phyloP scores from a whole-genome alignment of 2,329 filamentous ascomycete species.

The Penicillium occitanis region DNA sequence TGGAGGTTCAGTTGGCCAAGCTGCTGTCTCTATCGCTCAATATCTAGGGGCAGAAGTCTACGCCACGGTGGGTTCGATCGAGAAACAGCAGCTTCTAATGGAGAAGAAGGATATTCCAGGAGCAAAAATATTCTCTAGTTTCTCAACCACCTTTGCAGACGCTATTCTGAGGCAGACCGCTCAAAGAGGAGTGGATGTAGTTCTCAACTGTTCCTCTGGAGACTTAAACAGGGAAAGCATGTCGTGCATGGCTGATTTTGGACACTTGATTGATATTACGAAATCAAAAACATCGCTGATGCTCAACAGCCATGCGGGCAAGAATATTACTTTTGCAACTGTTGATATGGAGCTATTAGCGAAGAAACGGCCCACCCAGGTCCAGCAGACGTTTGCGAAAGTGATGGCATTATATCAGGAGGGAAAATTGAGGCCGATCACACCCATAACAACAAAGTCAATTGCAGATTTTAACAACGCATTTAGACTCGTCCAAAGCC shows the following conservation, averaged over 20 bases:
- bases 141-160: neutral
- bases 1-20: slow-evolving; percentile 24
- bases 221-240: neutral
- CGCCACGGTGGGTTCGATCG: slow-evolving; percentile 23
- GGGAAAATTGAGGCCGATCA: neutral
- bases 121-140: neutral
- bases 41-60: slow-evolving; percentile 23
- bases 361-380: neutral
- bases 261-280: neutral
- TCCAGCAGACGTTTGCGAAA: neutral
- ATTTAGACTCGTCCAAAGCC: neutral
- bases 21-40: slow-evolving; percentile 27
- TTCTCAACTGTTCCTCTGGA: neutral
- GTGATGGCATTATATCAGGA: neutral
- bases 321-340: neutral
- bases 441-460: neutral
- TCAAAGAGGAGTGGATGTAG: neutral
- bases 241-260: neutral
- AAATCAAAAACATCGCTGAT: neutral
- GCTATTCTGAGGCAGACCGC: neutral
- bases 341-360: neutral
- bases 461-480: neutral
- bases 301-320: neutral
- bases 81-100: neutral
- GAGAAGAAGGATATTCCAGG: neutral